Evolutionary conservation across 768 basidiomycete species (phyloP).

Genomic region (Leucosporidium creatinivorum): DNA sequence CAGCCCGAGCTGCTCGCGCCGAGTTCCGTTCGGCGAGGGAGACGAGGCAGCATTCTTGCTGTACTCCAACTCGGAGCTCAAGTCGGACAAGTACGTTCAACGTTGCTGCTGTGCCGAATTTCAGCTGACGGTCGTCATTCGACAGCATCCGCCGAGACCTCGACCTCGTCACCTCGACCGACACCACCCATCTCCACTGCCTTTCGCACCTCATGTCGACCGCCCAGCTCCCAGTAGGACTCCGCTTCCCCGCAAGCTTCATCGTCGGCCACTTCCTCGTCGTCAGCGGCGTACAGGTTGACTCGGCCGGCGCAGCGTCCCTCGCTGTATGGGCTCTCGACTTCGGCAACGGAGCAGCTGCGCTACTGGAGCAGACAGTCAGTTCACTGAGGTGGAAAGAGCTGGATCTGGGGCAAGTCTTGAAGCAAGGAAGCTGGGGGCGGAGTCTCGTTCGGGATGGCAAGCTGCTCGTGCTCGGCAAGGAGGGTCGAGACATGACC

Average conservation of each 20-base stretch:
- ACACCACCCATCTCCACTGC: neutral
- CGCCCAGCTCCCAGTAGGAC: neutral
- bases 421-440: neutral
- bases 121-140: too few species aligned
- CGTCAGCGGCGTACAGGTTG: neutral
- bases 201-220: neutral
- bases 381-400: neutral
- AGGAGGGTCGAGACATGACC: neutral
- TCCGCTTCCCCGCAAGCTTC: neutral
- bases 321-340: neutral
- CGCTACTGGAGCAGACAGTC: neutral
- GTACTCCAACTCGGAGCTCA: neutral
- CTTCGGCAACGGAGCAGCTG: neutral
- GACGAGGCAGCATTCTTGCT: neutral
- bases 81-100: neutral
- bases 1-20: neutral
- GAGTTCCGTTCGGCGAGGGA: neutral
- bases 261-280: neutral
- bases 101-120: neutral
- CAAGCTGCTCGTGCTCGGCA: neutral
- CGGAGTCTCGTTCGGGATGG: neutral
- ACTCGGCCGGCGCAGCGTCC: neutral
- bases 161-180: neutral
- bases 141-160: neutral
- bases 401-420: neutral